Percentiles rank a stretch among this genome's conserved stretches.
phyloP scores from a whole-genome alignment of 768 basidiomycete species.

The Russula dissimulans region DNA sequence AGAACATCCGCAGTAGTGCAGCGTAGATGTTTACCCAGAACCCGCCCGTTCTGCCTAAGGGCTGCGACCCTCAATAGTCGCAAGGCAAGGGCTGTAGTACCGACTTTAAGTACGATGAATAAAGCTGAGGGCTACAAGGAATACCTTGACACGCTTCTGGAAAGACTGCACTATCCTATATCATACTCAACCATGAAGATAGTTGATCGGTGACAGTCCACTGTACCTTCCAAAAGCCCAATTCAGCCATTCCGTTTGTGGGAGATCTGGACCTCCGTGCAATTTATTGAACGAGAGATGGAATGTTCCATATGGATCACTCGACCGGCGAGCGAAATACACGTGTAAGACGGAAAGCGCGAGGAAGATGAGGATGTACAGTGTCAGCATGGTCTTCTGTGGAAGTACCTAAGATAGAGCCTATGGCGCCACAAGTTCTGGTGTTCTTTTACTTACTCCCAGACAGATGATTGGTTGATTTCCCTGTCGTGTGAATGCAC shows the following conservation, averaged over 20 bases:
- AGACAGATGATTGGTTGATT: no score
- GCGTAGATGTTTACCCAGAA: conserved; percentile 38
- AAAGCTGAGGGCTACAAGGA: background rate
- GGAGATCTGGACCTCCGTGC: conserved; percentile 28
- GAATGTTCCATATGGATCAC: conserved; percentile 51
- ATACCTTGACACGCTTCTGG: conserved; percentile 54
- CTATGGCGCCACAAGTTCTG: no score
- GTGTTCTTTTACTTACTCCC: no score
- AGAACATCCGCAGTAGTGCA: background rate
- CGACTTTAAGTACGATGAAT: background rate
- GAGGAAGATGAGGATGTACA: background rate
- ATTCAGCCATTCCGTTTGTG: conserved; percentile 61
- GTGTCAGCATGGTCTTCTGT: background rate
- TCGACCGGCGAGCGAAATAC: background rate
- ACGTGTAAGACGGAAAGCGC: background rate
- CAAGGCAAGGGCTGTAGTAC: conserved; percentile 38
- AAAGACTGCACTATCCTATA: conserved; percentile 40
- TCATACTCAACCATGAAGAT: no score
- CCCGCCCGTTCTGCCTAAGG: conserved; percentile 33
- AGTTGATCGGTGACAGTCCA: background rate
- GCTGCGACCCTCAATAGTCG: conserved; percentile 38
- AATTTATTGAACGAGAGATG: conserved; percentile 44
- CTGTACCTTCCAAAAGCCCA: conserved; percentile 59
- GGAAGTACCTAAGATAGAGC: background rate
- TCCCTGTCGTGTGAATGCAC: no score